phyloP scores from a whole-genome alignment of 2,329 filamentous ascomycete species.

The Akanthomyces dipterigenus region DNA sequence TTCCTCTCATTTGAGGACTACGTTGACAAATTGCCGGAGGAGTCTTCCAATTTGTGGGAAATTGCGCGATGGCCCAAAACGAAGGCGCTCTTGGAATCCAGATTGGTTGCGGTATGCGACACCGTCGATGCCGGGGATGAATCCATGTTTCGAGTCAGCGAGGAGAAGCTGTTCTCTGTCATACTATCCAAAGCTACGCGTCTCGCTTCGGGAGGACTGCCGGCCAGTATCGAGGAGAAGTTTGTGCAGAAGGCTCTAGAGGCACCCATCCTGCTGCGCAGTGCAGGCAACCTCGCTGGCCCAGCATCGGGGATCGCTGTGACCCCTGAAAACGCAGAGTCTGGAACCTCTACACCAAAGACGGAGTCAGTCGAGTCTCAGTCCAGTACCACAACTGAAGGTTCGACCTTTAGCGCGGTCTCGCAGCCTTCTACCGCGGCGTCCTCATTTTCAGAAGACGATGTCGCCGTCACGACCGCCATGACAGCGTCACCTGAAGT shows the following conservation, averaged over 20 bases:
- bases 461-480: conserved; percentile 32
- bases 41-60: conserved; percentile 51
- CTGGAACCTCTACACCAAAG: conserved; percentile 22
- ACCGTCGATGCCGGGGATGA: conserved; percentile 78
- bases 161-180: conserved; percentile 59
- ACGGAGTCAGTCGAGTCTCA: conserved; percentile 34
- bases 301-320: background rate
- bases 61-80: conserved; percentile 45
- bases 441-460: conserved; percentile 35
- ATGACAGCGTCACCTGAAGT: conserved; percentile 44
- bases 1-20: conserved; percentile 68
- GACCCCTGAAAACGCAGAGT: conserved; percentile 16
- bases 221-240: conserved; percentile 75
- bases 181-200: conserved; percentile 65
- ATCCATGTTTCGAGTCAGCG: conserved; percentile 73
- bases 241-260: conserved; percentile 74
- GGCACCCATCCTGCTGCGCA: conserved; percentile 64
- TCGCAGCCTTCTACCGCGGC: conserved; percentile 40
- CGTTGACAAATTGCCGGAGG: conserved; percentile 53
- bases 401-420: conserved; percentile 25
- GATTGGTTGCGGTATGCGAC: conserved; percentile 70
- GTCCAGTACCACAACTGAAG: conserved; percentile 30
- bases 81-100: conserved; percentile 49
- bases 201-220: conserved; percentile 60
- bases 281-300: conserved; percentile 28